Percentiles rank a stretch among this genome's conserved stretches.
These are phyloP conservation scores for Kazachstania martiniae DNA, from an alignment of 805 yeast genomes.

Conservation along the genomic window DNA sequence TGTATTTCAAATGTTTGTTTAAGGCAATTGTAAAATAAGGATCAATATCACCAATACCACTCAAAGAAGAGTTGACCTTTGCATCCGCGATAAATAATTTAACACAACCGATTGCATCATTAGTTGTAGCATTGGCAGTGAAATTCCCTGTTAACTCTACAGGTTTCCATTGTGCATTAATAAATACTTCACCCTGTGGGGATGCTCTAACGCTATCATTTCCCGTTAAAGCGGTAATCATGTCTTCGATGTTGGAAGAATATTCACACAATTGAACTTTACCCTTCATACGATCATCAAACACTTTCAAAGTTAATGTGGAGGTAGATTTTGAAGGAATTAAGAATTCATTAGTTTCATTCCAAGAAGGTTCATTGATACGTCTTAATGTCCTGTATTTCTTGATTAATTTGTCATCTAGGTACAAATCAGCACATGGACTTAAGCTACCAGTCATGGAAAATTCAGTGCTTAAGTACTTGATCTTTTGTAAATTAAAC, in stretches of 20 bases:
- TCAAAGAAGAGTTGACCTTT: constrained; percentile 39
- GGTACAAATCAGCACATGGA: constrained; percentile 58
- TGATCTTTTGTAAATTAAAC: constrained; percentile 49
- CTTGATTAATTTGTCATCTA: constrained; percentile 46
- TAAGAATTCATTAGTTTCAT: constrained; percentile 49
- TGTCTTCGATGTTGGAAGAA: constrained; percentile 39
- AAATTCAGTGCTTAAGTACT: constrained; percentile 40
- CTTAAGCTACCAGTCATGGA: constrained; percentile 38
- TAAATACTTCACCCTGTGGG: constrained; percentile 44
- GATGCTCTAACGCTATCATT: constrained; percentile 35
- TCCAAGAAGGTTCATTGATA: constrained; percentile 67
- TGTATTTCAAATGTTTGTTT: constrained; percentile 47
- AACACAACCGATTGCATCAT: constrained; percentile 44
- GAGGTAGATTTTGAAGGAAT: constrained; percentile 51
- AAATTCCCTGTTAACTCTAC: constrained; percentile 43
- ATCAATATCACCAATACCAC: constrained; percentile 62
- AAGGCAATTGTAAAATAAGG: constrained; percentile 56
- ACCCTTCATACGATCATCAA: constrained; percentile 41
- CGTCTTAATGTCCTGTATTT: constrained; percentile 51
- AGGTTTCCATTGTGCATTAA: constrained; percentile 63
- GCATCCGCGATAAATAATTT: constrained; percentile 50
- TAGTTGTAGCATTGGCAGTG: constrained; percentile 32
- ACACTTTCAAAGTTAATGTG: constrained; percentile 43
- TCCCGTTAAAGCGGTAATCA: constrained; percentile 33
- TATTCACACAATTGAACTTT: constrained; percentile 44